Percentiles rank a stretch among this genome's conserved stretches.
Conservation (phyloP, 345 rosid genomes). For the Camelina sativa region DNA sequence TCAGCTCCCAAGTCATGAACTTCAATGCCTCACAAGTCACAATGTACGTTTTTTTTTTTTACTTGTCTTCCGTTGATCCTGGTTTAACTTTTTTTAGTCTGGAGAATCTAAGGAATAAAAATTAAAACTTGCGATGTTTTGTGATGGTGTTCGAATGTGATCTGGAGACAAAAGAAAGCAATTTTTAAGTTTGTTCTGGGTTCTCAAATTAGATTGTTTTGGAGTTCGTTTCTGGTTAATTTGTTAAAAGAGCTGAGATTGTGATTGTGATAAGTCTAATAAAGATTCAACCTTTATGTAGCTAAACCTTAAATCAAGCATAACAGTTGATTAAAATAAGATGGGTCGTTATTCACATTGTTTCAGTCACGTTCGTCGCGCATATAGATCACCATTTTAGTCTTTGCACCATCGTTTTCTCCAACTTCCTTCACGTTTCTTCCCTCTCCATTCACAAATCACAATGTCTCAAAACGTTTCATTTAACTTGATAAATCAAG, state of each 20-base stretch:
- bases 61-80: background rate
- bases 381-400: slow-evolving; percentile 18
- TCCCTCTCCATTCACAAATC: slow-evolving; percentile 12
- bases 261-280: background rate
- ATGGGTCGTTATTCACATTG: slow-evolving; percentile 34
- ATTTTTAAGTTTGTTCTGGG: slow-evolving; percentile 20
- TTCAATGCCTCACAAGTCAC: slow-evolving; percentile 20
- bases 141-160: background rate
- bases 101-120: background rate
- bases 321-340: background rate
- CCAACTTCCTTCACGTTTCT: slow-evolving; percentile 37
- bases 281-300: slow-evolving; percentile 14
- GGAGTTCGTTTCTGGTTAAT: background rate
- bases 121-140: background rate
- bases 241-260: background rate
- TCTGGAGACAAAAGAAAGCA: background rate
- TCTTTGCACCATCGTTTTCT: slow-evolving; percentile 23
- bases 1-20: slow-evolving; percentile 27
- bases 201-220: background rate
- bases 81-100: background rate
- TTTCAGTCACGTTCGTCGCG: slow-evolving; percentile 32
- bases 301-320: slow-evolving; percentile 10
- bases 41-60: background rate
- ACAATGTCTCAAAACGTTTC: slow-evolving; percentile 6
- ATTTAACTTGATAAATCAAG: slow-evolving; percentile 14